A percentile compares a stretch with the other conserved stretches of the same genome.
Conservation (phyloP, 2,329 filamentous ascomycete species). For the Colletotrichum sp. region DNA sequence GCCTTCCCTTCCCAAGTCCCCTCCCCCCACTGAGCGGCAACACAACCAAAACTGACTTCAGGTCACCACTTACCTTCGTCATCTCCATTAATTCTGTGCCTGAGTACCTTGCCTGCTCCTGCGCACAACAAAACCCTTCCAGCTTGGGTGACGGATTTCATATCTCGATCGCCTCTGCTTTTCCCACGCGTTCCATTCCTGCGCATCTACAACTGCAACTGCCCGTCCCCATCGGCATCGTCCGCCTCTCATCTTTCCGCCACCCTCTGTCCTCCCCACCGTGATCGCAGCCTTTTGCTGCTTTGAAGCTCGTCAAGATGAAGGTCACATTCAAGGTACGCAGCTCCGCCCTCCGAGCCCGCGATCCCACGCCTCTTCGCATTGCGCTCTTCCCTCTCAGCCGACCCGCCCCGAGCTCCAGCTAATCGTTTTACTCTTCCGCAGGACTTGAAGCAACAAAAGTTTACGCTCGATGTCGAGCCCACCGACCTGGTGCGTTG, state of each 20-base stretch:
- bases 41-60: conserved; percentile 22
- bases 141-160: conserved; percentile 7
- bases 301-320: conserved; percentile 55
- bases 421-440: conserved; percentile 3
- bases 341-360: conserved; percentile 6
- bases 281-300: conserved; percentile 32
- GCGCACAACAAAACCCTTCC: conserved; percentile 14
- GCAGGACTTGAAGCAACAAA: conserved; percentile 97
- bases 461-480: conserved; percentile 96
- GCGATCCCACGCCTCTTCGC: neutral
- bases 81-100: conserved; percentile 22
- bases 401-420: neutral
- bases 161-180: conserved; percentile 9
- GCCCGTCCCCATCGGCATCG: neutral
- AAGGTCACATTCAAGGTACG: conserved; percentile 72
- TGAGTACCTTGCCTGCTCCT: neutral
- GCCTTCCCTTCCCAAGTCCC: neutral
- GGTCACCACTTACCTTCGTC: conserved; percentile 22
- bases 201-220: neutral
- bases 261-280: neutral
- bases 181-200: neutral
- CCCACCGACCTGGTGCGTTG: conserved; percentile 84
- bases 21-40: conserved; percentile 14
- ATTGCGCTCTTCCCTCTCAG: neutral
- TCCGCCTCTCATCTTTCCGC: neutral